phyloP scores from a whole-genome alignment of 768 basidiomycete species.

The Tubosaeta sp. region DNA sequence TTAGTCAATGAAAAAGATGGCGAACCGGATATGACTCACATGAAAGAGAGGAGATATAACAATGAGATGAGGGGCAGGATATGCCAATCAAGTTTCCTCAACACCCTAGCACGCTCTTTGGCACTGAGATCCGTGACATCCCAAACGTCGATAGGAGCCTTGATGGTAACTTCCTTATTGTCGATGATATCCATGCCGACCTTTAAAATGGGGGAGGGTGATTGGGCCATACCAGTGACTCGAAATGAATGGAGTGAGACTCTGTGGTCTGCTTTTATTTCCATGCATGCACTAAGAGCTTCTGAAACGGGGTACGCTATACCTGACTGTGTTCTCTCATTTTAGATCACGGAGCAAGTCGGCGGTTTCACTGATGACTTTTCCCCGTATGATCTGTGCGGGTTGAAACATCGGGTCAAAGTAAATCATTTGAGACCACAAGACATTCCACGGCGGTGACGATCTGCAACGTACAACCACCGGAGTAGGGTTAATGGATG shows the following conservation, averaged over 20 bases:
- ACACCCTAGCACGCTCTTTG: slow-evolving; percentile 4
- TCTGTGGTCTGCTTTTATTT: not conserved
- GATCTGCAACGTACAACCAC: not conserved
- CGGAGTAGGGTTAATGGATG: not conserved
- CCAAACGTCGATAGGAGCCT: not conserved
- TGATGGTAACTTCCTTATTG: not conserved
- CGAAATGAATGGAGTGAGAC: not conserved
- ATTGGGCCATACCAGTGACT: slow-evolving; percentile 5
- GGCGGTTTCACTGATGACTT: not conserved
- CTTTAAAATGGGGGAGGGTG: not conserved
- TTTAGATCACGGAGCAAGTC: not conserved
- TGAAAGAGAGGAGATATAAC: slow-evolving; percentile 15
- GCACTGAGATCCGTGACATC: not conserved
- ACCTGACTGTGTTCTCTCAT: not conserved
- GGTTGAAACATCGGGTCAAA: not conserved
- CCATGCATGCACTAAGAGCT: not conserved
- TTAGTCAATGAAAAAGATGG: not conserved
- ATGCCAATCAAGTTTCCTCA: slow-evolving; percentile 20
- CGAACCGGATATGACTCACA: slow-evolving; percentile 6
- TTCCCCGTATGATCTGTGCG: not conserved
- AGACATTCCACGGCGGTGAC: not conserved
- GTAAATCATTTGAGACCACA: too few species aligned
- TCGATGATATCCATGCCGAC: not conserved
- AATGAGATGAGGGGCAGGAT: slow-evolving; percentile 16
- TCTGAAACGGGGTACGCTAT: slow-evolving; percentile 2